Evolutionary conservation across 2,329 filamentous ascomycete species (phyloP).

Genomic region (Penicillium griseofulvum): DNA sequence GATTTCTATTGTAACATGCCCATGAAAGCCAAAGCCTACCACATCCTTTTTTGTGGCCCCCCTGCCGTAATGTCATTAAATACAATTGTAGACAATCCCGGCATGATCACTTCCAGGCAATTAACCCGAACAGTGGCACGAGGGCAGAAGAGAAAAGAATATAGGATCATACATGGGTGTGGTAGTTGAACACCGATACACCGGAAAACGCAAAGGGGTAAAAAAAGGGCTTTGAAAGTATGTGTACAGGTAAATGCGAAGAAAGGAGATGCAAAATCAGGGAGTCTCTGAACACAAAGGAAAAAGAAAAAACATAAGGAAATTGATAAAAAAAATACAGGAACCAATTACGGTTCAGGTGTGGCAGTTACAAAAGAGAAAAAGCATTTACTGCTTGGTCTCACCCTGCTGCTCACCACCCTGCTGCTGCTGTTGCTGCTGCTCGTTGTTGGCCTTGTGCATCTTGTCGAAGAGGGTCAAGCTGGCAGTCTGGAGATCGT

Average conservation of each 20-base stretch:
- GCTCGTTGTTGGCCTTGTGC: conserved; percentile 87
- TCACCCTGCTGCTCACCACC: conserved; percentile 52
- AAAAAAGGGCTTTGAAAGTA: conserved; percentile 28
- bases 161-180: conserved; percentile 24
- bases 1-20: conserved; percentile 41
- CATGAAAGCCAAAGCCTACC: conserved; percentile 30
- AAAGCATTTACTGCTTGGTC: conserved; percentile 59
- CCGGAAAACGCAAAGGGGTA: conserved; percentile 32
- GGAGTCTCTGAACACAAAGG: conserved; percentile 25
- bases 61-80: conserved; percentile 42
- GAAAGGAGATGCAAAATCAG: conserved; percentile 25
- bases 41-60: conserved; percentile 35
- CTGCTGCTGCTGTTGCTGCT: conserved; percentile 52
- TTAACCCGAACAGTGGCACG: conserved; percentile 22
- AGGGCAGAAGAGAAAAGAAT: conserved; percentile 24
- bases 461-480: conserved; percentile 99
- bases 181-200: conserved; percentile 38
- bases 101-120: conserved; percentile 21
- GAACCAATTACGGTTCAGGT: conserved; percentile 19
- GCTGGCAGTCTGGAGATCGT: conserved; percentile 93
- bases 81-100: conserved; percentile 38
- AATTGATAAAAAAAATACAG: conserved; percentile 29
- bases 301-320: conserved; percentile 19
- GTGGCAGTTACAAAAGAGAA: conserved; percentile 36
- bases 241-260: conserved; percentile 40